A percentile compares a stretch with the other conserved stretches of the same genome.
phyloP scores from a whole-genome alignment of 805 yeast genomes.

The Kodamaea leandrae region DNA sequence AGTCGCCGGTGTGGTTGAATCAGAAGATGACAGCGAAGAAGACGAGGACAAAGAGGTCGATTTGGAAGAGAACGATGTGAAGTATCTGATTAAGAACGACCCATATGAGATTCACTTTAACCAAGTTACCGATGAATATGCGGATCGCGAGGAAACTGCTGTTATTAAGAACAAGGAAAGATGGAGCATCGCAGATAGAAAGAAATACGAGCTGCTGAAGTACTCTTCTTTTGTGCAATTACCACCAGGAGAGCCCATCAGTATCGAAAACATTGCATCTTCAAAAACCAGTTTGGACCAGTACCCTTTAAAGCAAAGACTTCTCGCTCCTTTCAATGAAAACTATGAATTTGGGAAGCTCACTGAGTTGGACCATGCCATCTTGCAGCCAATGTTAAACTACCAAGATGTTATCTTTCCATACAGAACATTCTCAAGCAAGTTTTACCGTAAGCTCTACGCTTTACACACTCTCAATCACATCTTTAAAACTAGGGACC shows the following conservation, averaged over 20 bases:
- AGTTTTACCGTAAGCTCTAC: constrained; percentile 59
- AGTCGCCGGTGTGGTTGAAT: constrained; percentile 10
- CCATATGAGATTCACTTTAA: constrained; percentile 80
- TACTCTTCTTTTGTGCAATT: constrained; percentile 33
- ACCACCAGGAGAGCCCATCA: constrained; percentile 28
- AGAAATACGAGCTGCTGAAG: constrained; percentile 17
- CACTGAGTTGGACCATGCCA: constrained; percentile 41
- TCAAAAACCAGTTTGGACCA: constrained; percentile 10
- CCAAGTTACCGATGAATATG: constrained; percentile 39
- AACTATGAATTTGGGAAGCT: constrained; percentile 17
- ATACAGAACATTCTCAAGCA: constrained; percentile 48
- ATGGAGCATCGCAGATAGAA: constrained; percentile 28
- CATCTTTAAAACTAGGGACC: constrained; percentile 79
- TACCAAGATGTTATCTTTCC: constrained; percentile 73
- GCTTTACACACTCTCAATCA: constrained; percentile 77
- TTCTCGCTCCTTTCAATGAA: constrained; percentile 20
- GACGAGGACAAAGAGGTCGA: constrained; percentile 23
- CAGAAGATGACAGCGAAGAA: constrained; percentile 20
- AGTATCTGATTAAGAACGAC: constrained; percentile 48
- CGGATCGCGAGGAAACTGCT: constrained; percentile 25
- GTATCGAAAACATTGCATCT: constrained; percentile 5
- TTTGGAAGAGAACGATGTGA: constrained; percentile 33
- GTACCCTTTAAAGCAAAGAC: constrained; percentile 26
- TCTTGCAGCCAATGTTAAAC: constrained; percentile 64
- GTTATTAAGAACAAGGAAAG: constrained; percentile 17